Percentiles rank a stretch among this genome's conserved stretches.
phyloP scores from a whole-genome alignment of 1,284 basidiomycete species.

The Ganoderma lingzhi region DNA sequence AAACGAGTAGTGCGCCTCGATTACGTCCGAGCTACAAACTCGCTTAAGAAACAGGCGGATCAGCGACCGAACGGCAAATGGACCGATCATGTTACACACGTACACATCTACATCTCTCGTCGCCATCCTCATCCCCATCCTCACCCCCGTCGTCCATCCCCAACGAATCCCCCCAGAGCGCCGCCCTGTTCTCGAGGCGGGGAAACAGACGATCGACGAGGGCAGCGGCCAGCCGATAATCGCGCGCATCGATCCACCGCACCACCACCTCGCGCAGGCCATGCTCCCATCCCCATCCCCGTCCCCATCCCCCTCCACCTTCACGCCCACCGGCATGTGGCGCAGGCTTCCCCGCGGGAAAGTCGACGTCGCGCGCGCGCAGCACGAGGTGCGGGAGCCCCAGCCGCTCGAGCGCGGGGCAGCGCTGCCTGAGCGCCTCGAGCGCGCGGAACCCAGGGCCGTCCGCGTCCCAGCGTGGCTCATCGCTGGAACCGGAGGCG shows the following conservation, averaged over 20 bases:
- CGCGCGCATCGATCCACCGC: slow-evolving; percentile 2
- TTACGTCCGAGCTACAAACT: neutral
- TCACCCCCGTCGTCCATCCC: neutral
- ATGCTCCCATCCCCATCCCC: neutral
- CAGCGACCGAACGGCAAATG: neutral
- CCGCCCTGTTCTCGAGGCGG: neutral
- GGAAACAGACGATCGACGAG: neutral
- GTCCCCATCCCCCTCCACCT: neutral
- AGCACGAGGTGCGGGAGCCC: neutral
- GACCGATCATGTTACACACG: neutral
- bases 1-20: too few species aligned
- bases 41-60: neutral
- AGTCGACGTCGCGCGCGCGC: neutral
- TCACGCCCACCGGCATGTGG: neutral
- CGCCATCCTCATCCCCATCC: neutral
- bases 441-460: neutral
- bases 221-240: neutral
- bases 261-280: neutral
- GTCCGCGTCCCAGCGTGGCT: neutral
- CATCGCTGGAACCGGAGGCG: neutral
- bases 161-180: neutral
- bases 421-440: neutral
- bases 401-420: neutral
- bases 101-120: neutral
- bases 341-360: neutral